These are phyloP conservation scores for Byssothecium circinans DNA, from an alignment of 2,329 filamentous ascomycete species.

Conservation along the genomic window DNA sequence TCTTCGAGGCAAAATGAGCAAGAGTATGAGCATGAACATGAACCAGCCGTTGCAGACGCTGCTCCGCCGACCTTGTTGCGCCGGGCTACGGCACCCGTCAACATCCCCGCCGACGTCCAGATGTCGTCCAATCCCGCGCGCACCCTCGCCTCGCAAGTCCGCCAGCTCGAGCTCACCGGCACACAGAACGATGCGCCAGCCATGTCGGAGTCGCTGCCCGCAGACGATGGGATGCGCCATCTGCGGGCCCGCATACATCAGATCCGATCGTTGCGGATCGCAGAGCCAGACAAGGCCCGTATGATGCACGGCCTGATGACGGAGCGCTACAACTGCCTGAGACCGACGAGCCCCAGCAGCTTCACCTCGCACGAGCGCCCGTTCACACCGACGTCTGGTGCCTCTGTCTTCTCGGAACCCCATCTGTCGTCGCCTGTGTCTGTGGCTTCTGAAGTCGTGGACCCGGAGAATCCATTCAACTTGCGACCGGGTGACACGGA, in stretches of 20 bases:
- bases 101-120: slow-evolving; percentile 21
- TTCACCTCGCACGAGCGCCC: slow-evolving; percentile 43
- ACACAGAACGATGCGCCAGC: slow-evolving; percentile 21
- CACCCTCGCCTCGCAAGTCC: slow-evolving; percentile 28
- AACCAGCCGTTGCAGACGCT: slow-evolving; percentile 5
- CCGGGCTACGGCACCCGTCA: slow-evolving; percentile 23
- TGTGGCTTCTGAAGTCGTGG: slow-evolving; percentile 31
- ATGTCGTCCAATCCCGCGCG: slow-evolving; percentile 37
- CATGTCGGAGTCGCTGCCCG: slow-evolving; percentile 47
- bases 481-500: slow-evolving; percentile 36
- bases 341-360: slow-evolving; percentile 43
- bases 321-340: slow-evolving; percentile 47
- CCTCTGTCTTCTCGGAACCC: slow-evolving; percentile 38
- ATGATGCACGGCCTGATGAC: slow-evolving; percentile 55
- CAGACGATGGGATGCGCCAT: slow-evolving; percentile 54
- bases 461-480: slow-evolving; percentile 39
- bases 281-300: slow-evolving; percentile 53
- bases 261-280: slow-evolving; percentile 47
- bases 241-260: slow-evolving; percentile 52
- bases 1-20: too few relatives aligned
- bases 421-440: slow-evolving; percentile 40
- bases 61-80: slow-evolving; percentile 14
- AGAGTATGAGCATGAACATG: too few relatives aligned
- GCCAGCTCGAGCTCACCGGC: slow-evolving; percentile 17
- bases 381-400: slow-evolving; percentile 40